These are phyloP conservation scores for Trichosporon sp. DNA, from an alignment of 1,284 basidiomycete species.

Conservation along the genomic window DNA sequence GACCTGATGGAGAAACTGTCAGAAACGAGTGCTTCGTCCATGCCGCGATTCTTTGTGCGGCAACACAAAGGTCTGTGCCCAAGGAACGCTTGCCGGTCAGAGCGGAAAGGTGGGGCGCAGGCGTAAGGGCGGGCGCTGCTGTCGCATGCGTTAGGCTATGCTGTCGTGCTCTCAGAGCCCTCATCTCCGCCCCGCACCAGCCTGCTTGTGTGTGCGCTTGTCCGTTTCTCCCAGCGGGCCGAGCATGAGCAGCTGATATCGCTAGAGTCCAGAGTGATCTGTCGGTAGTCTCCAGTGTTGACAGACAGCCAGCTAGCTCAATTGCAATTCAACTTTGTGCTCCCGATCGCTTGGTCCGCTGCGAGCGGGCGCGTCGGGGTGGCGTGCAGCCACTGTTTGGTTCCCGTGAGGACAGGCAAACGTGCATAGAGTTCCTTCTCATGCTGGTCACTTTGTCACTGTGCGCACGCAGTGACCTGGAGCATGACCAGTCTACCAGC, in stretches of 20 bases:
- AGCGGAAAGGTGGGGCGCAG: constrained; percentile 11
- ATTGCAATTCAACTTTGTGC: background rate
- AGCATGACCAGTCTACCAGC: background rate
- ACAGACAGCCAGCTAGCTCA: background rate
- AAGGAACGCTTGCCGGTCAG: constrained; percentile 17
- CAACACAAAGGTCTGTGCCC: constrained; percentile 15
- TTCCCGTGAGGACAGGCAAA: background rate
- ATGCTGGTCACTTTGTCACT: background rate
- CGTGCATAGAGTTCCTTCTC: background rate
- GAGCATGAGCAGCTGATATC: background rate
- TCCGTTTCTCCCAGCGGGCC: no score
- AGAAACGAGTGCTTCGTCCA: background rate
- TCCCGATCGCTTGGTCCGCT: background rate
- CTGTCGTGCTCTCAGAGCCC: no score
- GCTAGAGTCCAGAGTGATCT: background rate
- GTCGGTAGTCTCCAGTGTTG: background rate
- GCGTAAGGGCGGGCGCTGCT: background rate
- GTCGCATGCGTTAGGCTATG: background rate
- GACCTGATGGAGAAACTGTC: background rate
- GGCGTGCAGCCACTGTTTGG: background rate
- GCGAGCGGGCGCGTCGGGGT: background rate
- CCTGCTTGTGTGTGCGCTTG: no score
- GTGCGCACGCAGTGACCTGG: background rate
- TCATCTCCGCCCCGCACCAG: no score
- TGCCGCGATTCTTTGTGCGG: background rate